Conservation (phyloP, 805 yeast genomes). For the Candida stauntonica region DNA sequence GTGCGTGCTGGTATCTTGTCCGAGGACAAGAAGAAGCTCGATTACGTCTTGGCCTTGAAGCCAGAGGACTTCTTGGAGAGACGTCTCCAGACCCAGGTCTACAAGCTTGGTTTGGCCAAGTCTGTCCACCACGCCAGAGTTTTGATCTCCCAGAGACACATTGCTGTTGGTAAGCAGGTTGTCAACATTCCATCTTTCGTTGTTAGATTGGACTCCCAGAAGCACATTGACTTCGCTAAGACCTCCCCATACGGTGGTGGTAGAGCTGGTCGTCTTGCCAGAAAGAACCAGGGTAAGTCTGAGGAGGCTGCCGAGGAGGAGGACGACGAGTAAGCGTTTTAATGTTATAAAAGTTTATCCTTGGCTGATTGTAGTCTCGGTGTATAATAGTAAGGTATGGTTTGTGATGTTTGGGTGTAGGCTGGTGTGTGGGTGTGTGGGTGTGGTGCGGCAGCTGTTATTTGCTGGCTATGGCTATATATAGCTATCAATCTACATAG, state of each 20-base stretch:
- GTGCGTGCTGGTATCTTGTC: conserved; percentile 98
- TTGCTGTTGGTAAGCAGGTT: conserved; percentile 99
- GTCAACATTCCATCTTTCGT: conserved; percentile 98
- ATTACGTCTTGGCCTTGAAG: conserved; percentile 97
- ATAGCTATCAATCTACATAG: too few relatives aligned
- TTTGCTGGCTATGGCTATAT: too few relatives aligned
- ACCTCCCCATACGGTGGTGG: conserved; percentile 99
- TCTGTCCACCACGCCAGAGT: conserved; percentile 99
- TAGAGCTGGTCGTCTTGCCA: conserved; percentile 99
- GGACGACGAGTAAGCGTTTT: conserved; percentile 58
- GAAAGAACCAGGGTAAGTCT: conserved; percentile 48
- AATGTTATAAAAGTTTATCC: too few relatives aligned
- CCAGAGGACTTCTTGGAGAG: conserved; percentile 99
- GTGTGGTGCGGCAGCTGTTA: too few relatives aligned
- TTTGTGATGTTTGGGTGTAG: too few relatives aligned
- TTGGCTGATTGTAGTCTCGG: too few relatives aligned
- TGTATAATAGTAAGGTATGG: too few relatives aligned
- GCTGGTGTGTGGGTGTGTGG: too few relatives aligned
- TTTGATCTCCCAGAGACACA: conserved; percentile 97
- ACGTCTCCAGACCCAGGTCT: conserved; percentile 99
- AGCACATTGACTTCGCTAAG: conserved; percentile 99
- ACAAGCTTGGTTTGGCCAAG: conserved; percentile 99
- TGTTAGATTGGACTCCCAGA: conserved; percentile 99
- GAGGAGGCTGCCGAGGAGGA: conserved; percentile 64
- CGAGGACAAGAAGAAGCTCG: conserved; percentile 99